Base-by-base conservation (phyloP, 208 protist genomes). In the Wallacemonas sp. region DNA sequence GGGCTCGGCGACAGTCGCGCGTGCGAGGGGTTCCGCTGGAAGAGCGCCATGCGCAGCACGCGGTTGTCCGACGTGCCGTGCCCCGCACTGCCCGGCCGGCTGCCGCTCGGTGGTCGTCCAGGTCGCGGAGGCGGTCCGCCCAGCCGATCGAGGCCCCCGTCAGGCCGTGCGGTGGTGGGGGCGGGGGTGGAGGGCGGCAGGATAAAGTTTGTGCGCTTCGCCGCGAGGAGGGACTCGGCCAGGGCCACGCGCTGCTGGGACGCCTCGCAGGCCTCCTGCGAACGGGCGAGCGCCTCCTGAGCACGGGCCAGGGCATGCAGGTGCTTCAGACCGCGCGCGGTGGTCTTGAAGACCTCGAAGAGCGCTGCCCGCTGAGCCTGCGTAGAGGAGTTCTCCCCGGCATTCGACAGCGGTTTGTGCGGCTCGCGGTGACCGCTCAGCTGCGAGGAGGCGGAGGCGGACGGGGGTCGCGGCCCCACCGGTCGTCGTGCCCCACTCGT, bases 311-410 rank as follows among this genome's bases (percentile, higher is more conserved):
- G 68, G 8, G 70, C 62, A 20, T 61, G 55, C 29, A 88, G 41
- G 28, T 78, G 65, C 42, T 39, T 42, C 14, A 31, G 32, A 7
- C 70, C 79, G 2, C 38, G 61, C 8, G 52, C 25, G 26, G 77
- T 83, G n/a, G 26, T 16, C 71, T 94, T 94, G 73, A 81, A 94
- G 10, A 61, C 45, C 63, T 91, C 85, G 70, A 91, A 94, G 18
- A 84, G 83, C 63, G 57, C 70, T 18, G 67, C 70, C 65, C 70
- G 65, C 48, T 22, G 48, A 7, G 11, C 36, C 36, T 12, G n/a
- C n/a, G n/a, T n/a, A n/a, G n/a, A n/a, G n/a, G n/a, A n/a, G n/a
- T n/a, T n/a, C n/a, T n/a, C n/a, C n/a, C n/a, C n/a, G n/a, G n/a
- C n/a, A n/a, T n/a, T n/a, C n/a, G n/a, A n/a, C n/a, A n/a, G n/a